Percentiles rank a stretch among this genome's conserved stretches.
Conservation (phyloP, 192 early-diverging fungal genomes). For the Endogone sp. region DNA sequence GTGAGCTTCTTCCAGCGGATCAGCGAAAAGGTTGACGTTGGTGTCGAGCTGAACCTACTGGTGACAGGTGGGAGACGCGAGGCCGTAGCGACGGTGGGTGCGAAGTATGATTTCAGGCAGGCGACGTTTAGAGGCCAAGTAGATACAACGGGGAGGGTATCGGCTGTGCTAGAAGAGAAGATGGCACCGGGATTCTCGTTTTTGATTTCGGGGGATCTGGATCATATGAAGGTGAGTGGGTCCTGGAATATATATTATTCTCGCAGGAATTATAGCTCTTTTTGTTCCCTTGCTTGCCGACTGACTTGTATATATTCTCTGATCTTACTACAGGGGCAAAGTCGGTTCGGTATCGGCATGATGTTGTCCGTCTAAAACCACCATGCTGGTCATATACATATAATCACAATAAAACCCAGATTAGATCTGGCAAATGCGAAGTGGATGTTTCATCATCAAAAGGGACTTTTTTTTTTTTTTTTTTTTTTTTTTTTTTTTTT, state of each 20-base stretch:
- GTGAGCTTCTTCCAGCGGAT: slow-evolving; percentile 88
- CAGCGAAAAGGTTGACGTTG: slow-evolving; percentile 92
- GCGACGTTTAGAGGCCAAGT: slow-evolving; percentile 91
- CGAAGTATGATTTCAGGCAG: slow-evolving; percentile 93
- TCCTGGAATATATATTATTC: background rate
- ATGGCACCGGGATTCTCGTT: slow-evolving; percentile 92
- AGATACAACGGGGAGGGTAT: slow-evolving; percentile 85
- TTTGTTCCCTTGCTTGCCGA: background rate
- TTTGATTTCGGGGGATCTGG: slow-evolving; percentile 89
- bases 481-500: too few relatives aligned
- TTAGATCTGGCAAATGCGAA: background rate
- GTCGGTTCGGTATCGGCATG: slow-evolving; percentile 84
- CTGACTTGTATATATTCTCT: background rate
- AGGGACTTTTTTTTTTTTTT: background rate
- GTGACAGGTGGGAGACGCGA: slow-evolving; percentile 70
- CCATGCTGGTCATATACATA: background rate
- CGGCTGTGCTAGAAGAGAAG: slow-evolving; percentile 90
- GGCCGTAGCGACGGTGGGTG: slow-evolving; percentile 90
- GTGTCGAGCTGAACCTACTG: slow-evolving; percentile 84
- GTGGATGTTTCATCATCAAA: background rate
- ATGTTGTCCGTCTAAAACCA: slow-evolving; percentile 74
- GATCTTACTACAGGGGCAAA: slow-evolving; percentile 47
- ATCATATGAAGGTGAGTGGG: slow-evolving; percentile 78
- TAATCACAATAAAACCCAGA: background rate
- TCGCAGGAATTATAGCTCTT: background rate